Conservation (phyloP, 2,329 filamentous ascomycete species). For the Capronia americana region DNA sequence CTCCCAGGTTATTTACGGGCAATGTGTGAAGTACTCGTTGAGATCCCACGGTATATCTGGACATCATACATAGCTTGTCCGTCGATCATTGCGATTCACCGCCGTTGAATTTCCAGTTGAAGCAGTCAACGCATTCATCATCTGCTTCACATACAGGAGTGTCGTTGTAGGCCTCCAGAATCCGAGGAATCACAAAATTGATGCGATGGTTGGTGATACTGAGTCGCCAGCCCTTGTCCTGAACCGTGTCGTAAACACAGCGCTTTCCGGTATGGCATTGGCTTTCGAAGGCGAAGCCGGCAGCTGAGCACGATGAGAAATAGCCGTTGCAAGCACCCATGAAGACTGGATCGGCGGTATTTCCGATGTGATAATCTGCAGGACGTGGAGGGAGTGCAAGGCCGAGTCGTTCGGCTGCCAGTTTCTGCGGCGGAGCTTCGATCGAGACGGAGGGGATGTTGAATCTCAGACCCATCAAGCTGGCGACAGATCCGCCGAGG, state of each 20-base stretch:
- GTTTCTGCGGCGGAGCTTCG: conserved; percentile 34
- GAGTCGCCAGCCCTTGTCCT: conserved; percentile 35
- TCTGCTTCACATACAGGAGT: conserved; percentile 35
- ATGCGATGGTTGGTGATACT: conserved; percentile 37
- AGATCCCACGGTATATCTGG: background rate
- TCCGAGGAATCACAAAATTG: conserved; percentile 35
- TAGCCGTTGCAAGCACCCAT: conserved; percentile 38
- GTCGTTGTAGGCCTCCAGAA: conserved; percentile 35
- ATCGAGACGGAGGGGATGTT: conserved; percentile 34
- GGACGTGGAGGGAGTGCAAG: conserved; percentile 23
- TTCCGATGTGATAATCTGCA: conserved; percentile 34
- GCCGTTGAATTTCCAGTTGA: conserved; percentile 30
- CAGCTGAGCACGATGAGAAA: conserved; percentile 30
- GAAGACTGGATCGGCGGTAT: conserved; percentile 37
- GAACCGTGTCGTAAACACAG: conserved; percentile 37
- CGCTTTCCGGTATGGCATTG: conserved; percentile 35
- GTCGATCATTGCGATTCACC: background rate
- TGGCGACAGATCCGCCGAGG: conserved; percentile 34
- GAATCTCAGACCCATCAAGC: conserved; percentile 33
- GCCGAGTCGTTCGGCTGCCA: conserved; percentile 33
- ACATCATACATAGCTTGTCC: background rate
- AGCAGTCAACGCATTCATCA: conserved; percentile 37
- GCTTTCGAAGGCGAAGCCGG: conserved; percentile 36
- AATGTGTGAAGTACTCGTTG: background rate
- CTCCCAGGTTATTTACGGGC: conserved; percentile 1